phyloP scores from a whole-genome alignment of 768 basidiomycete genomes.

The Lactifluus rugatus region DNA sequence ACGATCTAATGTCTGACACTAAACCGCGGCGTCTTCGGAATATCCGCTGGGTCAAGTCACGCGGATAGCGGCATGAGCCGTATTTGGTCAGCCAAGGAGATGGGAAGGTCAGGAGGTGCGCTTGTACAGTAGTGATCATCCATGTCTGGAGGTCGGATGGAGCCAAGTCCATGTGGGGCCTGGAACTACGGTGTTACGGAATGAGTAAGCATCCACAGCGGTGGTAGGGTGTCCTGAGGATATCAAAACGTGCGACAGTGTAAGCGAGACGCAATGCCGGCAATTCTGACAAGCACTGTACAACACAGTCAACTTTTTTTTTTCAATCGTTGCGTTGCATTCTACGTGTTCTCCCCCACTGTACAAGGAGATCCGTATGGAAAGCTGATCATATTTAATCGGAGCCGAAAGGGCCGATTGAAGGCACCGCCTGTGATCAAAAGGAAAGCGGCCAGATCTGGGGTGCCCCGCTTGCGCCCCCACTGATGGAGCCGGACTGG shows the following conservation, averaged over 20 bases:
- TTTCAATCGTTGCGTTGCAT: not conserved
- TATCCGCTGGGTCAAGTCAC: conserved; percentile 5
- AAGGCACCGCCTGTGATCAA: not conserved
- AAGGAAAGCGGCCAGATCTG: not conserved
- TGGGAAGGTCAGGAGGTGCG: conserved; percentile 7
- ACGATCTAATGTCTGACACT: not conserved
- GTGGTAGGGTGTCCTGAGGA: not conserved
- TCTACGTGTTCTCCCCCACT: not conserved
- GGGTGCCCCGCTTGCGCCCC: conserved; percentile 1
- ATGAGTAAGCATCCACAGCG: conserved; percentile 1
- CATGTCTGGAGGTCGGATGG: conserved; percentile 5
- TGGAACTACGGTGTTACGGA: conserved; percentile 10
- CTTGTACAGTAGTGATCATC: conserved; percentile 6
- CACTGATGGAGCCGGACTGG: conserved; percentile 3
- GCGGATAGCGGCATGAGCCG: conserved; percentile 1
- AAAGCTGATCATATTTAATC: not conserved
- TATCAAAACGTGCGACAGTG: not conserved
- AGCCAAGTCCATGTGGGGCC: conserved; percentile 9
- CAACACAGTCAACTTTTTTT: not conserved
- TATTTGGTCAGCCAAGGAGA: not conserved
- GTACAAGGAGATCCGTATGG: not conserved
- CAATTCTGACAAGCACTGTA: not conserved
- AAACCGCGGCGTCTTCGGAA: not conserved
- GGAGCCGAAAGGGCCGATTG: conserved; percentile 4
- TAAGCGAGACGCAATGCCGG: conserved; percentile 8